phyloP scores from a whole-genome alignment of 2,329 filamentous ascomycete species.

The Verticillium albo-atrum region DNA sequence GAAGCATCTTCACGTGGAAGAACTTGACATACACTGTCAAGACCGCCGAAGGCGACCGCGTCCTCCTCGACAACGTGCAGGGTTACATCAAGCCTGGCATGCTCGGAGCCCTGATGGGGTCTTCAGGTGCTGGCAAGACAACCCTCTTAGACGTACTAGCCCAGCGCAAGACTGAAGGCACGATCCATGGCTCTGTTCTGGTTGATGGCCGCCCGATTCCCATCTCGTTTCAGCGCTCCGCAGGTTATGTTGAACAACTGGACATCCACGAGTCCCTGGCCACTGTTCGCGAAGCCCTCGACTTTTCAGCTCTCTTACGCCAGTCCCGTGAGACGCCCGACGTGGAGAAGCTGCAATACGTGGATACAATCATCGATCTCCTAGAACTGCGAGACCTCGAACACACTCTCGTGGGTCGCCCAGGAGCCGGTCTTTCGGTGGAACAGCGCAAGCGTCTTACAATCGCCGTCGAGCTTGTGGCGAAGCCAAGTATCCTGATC shows the following conservation, averaged over 20 bases:
- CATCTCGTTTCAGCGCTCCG: slow-evolving; percentile 3
- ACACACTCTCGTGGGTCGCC: slow-evolving; percentile 51
- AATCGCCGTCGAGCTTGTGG: slow-evolving; percentile 65
- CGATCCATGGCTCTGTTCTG: slow-evolving; percentile 14
- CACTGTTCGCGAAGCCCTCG: slow-evolving; percentile 62
- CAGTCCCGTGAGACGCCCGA: slow-evolving; percentile 50
- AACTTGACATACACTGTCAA: slow-evolving; percentile 5
- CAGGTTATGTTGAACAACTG: slow-evolving; percentile 17
- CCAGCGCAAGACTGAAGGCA: slow-evolving; percentile 44
- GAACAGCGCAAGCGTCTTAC: slow-evolving; percentile 60
- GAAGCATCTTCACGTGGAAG: slow-evolving; percentile 6
- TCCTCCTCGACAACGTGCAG: slow-evolving; percentile 59
- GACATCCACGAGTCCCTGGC: slow-evolving; percentile 46
- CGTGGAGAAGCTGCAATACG: slow-evolving; percentile 61
- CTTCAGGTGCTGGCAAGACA: slow-evolving; percentile 22
- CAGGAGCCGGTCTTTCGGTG: slow-evolving; percentile 41
- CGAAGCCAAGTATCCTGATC: slow-evolving; percentile 58
- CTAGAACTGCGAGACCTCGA: slow-evolving; percentile 60
- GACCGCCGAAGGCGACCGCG: slow-evolving; percentile 38
- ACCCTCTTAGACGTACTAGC: slow-evolving; percentile 60
- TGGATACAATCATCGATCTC: slow-evolving; percentile 61
- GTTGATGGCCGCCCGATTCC: slow-evolving; percentile 4
- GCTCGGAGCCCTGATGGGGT: slow-evolving; percentile 56
- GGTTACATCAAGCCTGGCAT: slow-evolving; percentile 69
- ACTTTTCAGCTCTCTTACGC: slow-evolving; percentile 62